phyloP scores from a whole-genome alignment of 106 monocot species.

The Allium fistulosum region DNA sequence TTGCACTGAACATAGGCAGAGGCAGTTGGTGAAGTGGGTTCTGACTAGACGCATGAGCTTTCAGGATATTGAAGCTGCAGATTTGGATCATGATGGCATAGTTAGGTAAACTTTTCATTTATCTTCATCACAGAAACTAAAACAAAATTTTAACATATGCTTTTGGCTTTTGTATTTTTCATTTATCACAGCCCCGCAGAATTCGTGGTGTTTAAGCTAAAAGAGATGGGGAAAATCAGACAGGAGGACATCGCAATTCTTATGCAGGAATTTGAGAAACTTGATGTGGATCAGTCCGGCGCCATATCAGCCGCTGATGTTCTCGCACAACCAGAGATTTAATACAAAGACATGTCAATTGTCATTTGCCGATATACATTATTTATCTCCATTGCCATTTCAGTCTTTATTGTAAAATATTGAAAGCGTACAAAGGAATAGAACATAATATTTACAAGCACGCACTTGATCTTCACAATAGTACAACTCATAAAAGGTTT shows the following conservation, averaged over 20 bases:
- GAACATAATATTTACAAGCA: too few species aligned
- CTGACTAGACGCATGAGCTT: slow-evolving; percentile 71
- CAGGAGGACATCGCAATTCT: slow-evolving; percentile 71
- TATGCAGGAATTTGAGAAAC: slow-evolving; percentile 85
- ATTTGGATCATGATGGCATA: slow-evolving; percentile 64
- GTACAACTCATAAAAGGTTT: too few species aligned
- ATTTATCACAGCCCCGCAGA: slow-evolving; percentile 59
- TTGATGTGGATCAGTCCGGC: slow-evolving; percentile 80
- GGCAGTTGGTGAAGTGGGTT: slow-evolving; percentile 71
- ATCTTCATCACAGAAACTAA: background rate
- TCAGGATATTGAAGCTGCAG: slow-evolving; percentile 87
- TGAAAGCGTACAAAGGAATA: too few species aligned
- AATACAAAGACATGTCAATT: background rate
- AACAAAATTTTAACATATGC: background rate
- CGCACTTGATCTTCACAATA: too few species aligned
- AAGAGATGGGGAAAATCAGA: slow-evolving; percentile 92
- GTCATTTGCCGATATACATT: background rate
- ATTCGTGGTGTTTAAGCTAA: slow-evolving; percentile 88
- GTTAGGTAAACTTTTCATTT: slow-evolving; percentile 44
- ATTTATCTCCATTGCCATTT: too few species aligned
- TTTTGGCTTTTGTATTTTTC: background rate
- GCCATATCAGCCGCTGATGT: slow-evolving; percentile 45
- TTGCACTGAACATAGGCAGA: slow-evolving; percentile 46
- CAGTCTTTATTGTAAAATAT: too few species aligned
- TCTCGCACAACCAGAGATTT: slow-evolving; percentile 23